A percentile compares a stretch with the other conserved stretches of the same genome.
Conservation (phyloP, 2,329 filamentous ascomycete genomes). For the Neonectria ditissima region DNA sequence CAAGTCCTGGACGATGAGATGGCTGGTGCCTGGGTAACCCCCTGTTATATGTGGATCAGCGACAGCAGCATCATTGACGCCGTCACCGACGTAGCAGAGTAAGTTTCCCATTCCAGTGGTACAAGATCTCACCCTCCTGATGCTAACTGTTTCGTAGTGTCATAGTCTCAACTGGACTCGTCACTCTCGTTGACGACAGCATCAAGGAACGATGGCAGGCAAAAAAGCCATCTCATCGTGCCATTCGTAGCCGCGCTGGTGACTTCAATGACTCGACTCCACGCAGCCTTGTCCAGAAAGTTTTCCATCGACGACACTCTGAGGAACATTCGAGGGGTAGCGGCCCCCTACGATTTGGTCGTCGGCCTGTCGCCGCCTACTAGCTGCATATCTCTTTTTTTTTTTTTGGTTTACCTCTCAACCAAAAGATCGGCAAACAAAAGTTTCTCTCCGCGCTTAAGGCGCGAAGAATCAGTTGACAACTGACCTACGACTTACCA, state of each 20-base stretch:
- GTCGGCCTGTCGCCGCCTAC: slow-evolving; percentile 51
- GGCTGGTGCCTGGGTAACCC: slow-evolving; percentile 90
- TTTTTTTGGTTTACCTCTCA: not conserved
- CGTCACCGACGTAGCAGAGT: slow-evolving; percentile 88
- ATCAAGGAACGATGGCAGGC: slow-evolving; percentile 82
- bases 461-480: slow-evolving; percentile 1
- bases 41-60: slow-evolving; percentile 90
- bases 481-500: slow-evolving; percentile 2
- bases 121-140: slow-evolving; percentile 5
- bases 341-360: slow-evolving; percentile 54
- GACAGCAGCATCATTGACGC: slow-evolving; percentile 77
- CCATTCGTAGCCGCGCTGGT: slow-evolving; percentile 42
- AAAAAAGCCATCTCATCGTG: slow-evolving; percentile 53
- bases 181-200: slow-evolving; percentile 89
- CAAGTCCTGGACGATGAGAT: slow-evolving; percentile 78
- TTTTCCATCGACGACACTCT: slow-evolving; percentile 57
- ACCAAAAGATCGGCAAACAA: not conserved
- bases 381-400: slow-evolving; percentile 36
- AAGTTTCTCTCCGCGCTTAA: not conserved
- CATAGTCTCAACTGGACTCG: slow-evolving; percentile 88
- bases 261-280: slow-evolving; percentile 41
- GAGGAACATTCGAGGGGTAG: slow-evolving; percentile 48
- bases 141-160: slow-evolving; percentile 68
- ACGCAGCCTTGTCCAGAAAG: slow-evolving; percentile 52
- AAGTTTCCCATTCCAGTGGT: slow-evolving; percentile 51